Base-by-base conservation (phyloP, 2,329 filamentous ascomycete genomes). In the Phoma herbarum region DNA sequence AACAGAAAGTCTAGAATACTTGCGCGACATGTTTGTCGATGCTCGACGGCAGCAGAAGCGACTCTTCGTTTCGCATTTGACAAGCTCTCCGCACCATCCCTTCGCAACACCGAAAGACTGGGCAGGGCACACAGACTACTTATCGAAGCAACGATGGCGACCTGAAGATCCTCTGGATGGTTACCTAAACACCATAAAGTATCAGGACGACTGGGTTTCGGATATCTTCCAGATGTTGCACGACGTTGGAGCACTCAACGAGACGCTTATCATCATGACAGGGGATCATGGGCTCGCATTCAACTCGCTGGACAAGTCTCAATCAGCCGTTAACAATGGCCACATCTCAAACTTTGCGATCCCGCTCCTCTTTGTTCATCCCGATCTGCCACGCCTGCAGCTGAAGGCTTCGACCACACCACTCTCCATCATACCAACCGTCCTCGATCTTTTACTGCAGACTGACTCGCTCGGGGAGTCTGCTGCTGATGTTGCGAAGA, bases 131-230 rank as follows among this genome's bases (percentile, higher is more conserved):
- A 45, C 42, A 22, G 39, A 49, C 3, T 65, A 65, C 23, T 33
- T 63, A 33, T 41, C 45, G 7, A 57, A 60, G 18, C 58, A 65
- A 45, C 60, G 54, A 18, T 65, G 60, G 61, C 63, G 59, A 1
- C 61, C 56, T 11, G 58, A 61, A 6, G 63, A 65, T 33, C 60
- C 60, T 0, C 46, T 65, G 31, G 57, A 65, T 10, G 58, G 42
- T 3, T 65, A 65, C 31, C 42, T 65, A n/a, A 65, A 65, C 31
- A 63, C 63, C 1, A 65, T 65, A 42, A 60, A 63, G 11, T 65
- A 57, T 29, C 63, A 65, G 37, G 63, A 65, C 29, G 46, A 63
- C 6, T 65, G 63, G 63, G 54, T 65, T 11, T 61, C 63, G 18
- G 52, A 63, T 10, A 57, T 65, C 20, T 63, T 65, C 47, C 52